Percentiles rank a stretch among this genome's conserved stretches.
Evolutionary conservation across 179 eudicot genomes (phyloP).

Genomic region (Silene noctiflora): DNA sequence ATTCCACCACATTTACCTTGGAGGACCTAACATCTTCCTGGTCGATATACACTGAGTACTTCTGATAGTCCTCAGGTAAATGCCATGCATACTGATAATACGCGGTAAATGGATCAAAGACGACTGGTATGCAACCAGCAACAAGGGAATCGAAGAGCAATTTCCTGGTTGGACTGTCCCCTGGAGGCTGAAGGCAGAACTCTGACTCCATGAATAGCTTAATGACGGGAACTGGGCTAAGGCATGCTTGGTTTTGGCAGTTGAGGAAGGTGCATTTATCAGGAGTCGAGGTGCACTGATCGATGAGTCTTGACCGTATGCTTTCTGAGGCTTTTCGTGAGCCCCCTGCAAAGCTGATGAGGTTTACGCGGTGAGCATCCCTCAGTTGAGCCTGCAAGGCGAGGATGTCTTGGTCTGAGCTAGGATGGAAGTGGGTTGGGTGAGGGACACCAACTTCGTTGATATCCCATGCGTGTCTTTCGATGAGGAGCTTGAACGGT

Average conservation of each 20-base stretch:
- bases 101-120: slow-evolving; percentile 66
- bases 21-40: slow-evolving; percentile 45
- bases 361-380: too few species aligned
- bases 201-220: slow-evolving; percentile 57
- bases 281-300: too few species aligned
- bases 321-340: too few species aligned
- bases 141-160: slow-evolving; percentile 69
- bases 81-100: slow-evolving; percentile 87
- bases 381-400: too few species aligned
- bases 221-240: slow-evolving; percentile 38
- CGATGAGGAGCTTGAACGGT: slow-evolving; percentile 69
- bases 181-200: slow-evolving; percentile 78
- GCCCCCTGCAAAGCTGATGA: too few species aligned
- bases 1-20: slow-evolving; percentile 49
- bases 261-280: too few species aligned
- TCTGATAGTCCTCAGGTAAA: slow-evolving; percentile 52
- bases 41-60: slow-evolving; percentile 59
- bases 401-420: slow-evolving; percentile 31
- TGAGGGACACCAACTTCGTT: slow-evolving; percentile 74
- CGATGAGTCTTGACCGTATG: too few species aligned
- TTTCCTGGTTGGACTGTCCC: slow-evolving; percentile 74
- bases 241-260: slow-evolving; percentile 26
- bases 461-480: slow-evolving; percentile 63
- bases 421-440: slow-evolving; percentile 76
- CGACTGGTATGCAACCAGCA: slow-evolving; percentile 73